These are phyloP conservation scores for Handroanthus guayacan DNA, from an alignment of 257 asterid species.

Conservation along the genomic window DNA sequence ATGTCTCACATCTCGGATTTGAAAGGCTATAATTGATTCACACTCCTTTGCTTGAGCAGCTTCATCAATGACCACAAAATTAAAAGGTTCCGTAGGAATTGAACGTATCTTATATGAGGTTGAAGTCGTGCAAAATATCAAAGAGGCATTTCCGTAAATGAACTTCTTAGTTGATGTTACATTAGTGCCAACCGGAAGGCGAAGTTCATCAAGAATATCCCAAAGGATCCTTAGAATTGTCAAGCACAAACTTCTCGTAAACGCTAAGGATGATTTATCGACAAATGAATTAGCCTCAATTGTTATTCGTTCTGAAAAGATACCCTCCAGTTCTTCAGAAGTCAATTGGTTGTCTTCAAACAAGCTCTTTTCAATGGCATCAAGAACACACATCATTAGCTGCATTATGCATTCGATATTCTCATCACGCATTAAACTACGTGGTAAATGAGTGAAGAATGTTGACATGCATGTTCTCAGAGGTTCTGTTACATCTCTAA, in stretches of 20 bases:
- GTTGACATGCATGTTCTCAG: conserved; percentile 45
- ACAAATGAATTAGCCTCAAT: conserved; percentile 15
- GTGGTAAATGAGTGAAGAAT: conserved; percentile 53
- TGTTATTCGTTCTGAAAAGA: conserved; percentile 27
- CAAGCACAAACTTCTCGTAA: conserved; percentile 39
- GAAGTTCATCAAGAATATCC: conserved; percentile 36
- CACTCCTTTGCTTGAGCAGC: conserved; percentile 73
- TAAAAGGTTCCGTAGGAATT: conserved; percentile 43
- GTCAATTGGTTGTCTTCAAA: conserved; percentile 41
- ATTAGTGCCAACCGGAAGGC: conserved; percentile 39
- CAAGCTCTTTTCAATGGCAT: conserved; percentile 41
- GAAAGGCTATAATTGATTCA: conserved; percentile 62
- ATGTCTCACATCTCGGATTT: conserved; percentile 48
- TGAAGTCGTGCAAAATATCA: conserved; percentile 65
- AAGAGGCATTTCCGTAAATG: conserved; percentile 51
- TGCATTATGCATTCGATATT: conserved; percentile 32
- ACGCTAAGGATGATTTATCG: conserved; percentile 31
- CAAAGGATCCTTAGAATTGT: conserved; percentile 40
- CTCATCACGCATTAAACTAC: conserved; percentile 42
- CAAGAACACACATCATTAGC: conserved; percentile 44
- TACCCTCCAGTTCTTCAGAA: conserved; percentile 41
- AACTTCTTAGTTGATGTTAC: conserved; percentile 27
- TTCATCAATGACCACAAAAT: conserved; percentile 59
- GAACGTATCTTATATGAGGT: conserved; percentile 50
- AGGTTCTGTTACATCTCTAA: conserved; percentile 33